These are phyloP conservation scores for Ambispora gerdemannii DNA, from an alignment of 192 early-diverging fungal genomes.

Conservation along the genomic window DNA sequence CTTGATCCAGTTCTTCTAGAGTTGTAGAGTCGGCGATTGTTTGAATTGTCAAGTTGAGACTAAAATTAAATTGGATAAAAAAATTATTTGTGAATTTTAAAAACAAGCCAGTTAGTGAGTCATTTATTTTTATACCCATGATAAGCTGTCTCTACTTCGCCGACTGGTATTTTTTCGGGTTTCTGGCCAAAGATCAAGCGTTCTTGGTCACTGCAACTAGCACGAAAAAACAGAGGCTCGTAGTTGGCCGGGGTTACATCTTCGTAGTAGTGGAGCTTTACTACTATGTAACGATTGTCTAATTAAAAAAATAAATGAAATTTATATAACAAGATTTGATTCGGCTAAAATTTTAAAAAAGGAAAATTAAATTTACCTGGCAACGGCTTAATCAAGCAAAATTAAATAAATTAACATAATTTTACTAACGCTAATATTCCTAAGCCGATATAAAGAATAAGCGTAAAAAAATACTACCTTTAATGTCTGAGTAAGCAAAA, in stretches of 20 bases:
- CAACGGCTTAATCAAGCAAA: conserved; percentile 32
- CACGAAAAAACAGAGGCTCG: conserved; percentile 50
- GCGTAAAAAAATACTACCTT: conserved; percentile 30
- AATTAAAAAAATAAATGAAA: not conserved
- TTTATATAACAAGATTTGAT: not conserved
- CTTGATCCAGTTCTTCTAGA: conserved; percentile 18
- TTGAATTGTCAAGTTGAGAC: conserved; percentile 28
- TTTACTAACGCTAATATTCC: not conserved
- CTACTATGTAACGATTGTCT: conserved; percentile 41
- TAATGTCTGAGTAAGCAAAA: conserved; percentile 51
- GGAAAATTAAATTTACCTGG: too few species aligned
- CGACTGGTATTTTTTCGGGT: conserved; percentile 41
- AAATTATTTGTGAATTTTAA: conserved; percentile 14
- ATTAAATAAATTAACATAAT: not conserved
- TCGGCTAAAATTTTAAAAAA: too few species aligned
- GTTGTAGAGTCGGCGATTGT: conserved; percentile 21
- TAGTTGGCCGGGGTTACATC: conserved; percentile 51
- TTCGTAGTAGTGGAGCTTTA: conserved; percentile 55
- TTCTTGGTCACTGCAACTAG: conserved; percentile 29
- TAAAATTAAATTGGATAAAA: conserved; percentile 24
- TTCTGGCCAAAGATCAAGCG: conserved; percentile 38
- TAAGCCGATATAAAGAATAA: not conserved
- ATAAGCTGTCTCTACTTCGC: conserved; percentile 44
- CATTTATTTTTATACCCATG: conserved; percentile 33
- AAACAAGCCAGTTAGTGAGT: too few species aligned